Conservation (phyloP, 306 rosid species). For the Begonia masoniana region DNA sequence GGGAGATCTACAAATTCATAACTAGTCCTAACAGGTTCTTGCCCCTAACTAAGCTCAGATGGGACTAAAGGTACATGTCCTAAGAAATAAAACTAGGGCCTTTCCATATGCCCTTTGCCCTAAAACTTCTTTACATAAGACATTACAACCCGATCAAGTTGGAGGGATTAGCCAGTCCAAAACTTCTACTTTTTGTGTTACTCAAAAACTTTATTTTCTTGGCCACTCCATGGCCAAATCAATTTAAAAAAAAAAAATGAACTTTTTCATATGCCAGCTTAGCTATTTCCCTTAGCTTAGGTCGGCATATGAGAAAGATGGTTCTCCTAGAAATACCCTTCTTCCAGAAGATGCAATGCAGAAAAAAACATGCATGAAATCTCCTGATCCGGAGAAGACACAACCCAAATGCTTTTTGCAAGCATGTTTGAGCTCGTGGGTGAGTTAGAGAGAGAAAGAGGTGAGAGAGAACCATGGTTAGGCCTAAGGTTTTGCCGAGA, state of each 20-base stretch:
- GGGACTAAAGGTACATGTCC: too few species aligned
- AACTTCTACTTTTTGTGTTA: conserved; percentile 19
- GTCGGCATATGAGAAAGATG: neutral
- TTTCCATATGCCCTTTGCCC: too few species aligned
- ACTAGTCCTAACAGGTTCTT: too few species aligned
- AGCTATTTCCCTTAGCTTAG: neutral
- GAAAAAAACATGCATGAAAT: conserved; percentile 44
- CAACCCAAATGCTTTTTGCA: conserved; percentile 20
- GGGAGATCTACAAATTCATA: too few species aligned
- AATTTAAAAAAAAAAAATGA: neutral
- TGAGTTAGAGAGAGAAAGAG: conserved; percentile 37
- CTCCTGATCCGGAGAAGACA: conserved; percentile 1
- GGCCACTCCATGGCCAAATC: neutral
- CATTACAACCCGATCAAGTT: neutral
- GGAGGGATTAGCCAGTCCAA: conserved; percentile 14
- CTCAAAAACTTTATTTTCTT: neutral
- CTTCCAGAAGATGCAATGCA: conserved; percentile 22
- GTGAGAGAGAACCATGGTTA: conserved; percentile 94
- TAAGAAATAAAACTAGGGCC: too few species aligned
- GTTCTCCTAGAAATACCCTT: conserved; percentile 8
- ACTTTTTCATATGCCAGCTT: neutral
- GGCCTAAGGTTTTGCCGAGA: conserved; percentile 37
- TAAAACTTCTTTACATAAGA: too few species aligned
- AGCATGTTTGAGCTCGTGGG: conserved; percentile 23
- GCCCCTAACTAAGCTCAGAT: too few species aligned